These are phyloP conservation scores for Colletotrichum lindemuthianum DNA, from an alignment of 2,329 filamentous ascomycete genomes.

Conservation along the genomic window DNA sequence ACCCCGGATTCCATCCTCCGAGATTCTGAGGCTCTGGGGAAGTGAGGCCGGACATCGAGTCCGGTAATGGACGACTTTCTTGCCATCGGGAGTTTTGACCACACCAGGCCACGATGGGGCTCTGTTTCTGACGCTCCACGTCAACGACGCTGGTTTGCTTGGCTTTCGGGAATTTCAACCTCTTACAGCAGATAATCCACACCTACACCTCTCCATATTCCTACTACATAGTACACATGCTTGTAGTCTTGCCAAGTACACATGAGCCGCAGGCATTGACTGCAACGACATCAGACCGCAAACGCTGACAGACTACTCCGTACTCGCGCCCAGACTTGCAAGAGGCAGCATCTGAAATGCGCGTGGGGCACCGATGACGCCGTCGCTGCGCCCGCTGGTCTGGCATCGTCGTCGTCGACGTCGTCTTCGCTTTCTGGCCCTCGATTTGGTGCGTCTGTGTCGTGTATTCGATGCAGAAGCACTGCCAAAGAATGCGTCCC, in stretches of 20 bases:
- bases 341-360: slow-evolving; percentile 28
- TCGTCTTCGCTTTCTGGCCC: slow-evolving; percentile 11
- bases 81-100: background rate
- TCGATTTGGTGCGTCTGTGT: background rate
- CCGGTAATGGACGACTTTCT: slow-evolving; percentile 8
- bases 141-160: background rate
- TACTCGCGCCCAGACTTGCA: slow-evolving; percentile 18
- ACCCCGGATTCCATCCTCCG: slow-evolving; percentile 16
- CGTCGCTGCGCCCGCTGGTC: slow-evolving; percentile 18
- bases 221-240: background rate
- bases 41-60: background rate
- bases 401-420: background rate
- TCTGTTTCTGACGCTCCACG: background rate
- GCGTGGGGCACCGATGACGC: slow-evolving; percentile 21
- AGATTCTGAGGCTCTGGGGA: background rate
- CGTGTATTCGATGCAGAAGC: slow-evolving; percentile 29
- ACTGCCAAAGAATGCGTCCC: slow-evolving; percentile 18
- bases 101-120: too few species aligned
- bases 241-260: too few species aligned
- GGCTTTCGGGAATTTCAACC: slow-evolving; percentile 11
- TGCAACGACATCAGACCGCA: background rate
- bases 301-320: background rate
- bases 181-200: slow-evolving; percentile 6
- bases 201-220: background rate
- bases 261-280: too few species aligned